Evolutionary conservation across 139 green algal species (phyloP), one percentile per base, ranked within the genome.

Genomic region (Chlamydomonas eustigma): DNA sequence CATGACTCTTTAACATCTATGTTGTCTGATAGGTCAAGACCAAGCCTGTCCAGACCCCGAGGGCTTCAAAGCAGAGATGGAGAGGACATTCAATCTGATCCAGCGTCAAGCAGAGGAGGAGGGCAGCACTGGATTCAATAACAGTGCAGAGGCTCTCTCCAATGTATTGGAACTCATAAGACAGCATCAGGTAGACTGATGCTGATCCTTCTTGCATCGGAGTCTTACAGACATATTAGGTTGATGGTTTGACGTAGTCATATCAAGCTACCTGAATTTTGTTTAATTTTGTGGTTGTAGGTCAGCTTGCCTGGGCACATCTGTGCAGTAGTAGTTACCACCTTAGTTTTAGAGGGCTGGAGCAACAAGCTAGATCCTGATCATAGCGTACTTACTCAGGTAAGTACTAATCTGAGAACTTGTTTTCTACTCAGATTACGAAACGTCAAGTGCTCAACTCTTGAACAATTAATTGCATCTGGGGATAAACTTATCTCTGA

Each of bases 311-410:
- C 92, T 1, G 92, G 92, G 28, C 88, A 96, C 76, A 95, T 97
- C 73, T 94, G 88, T 75, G 90, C 91, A 1, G 90, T 91, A 37
- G 85, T 97, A 39, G 91, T 97, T 50, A 94, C 92, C 0, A 93
- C 91, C 2, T 80, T 97, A 66, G 90, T 97, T 30, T 78, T 97
- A 50, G 92, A 97, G 80, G 93, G 93, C 30, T 97, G 93, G 93
- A 85, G 73, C 66, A 92, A 84, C 80, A 85, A 90, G 74, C 81
- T 94, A 52, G 88, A 91, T 35, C 87, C 87, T 1, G 67, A 83
- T 0, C 87, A 92, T 78, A 89, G 80, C 36, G 85, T 92, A 31
- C 79, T 94, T n/a, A 80, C 52, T 1, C 79, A 88, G 80, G n/a
- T n/a, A n/a, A n/a, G n/a, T n/a, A n/a, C n/a, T n/a, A n/a, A n/a